Percentiles rank a stretch among this genome's conserved stretches.
Evolutionary conservation across 176 grass and related monocot genomes (phyloP).

Genomic region (Phoenix roebelenii): DNA sequence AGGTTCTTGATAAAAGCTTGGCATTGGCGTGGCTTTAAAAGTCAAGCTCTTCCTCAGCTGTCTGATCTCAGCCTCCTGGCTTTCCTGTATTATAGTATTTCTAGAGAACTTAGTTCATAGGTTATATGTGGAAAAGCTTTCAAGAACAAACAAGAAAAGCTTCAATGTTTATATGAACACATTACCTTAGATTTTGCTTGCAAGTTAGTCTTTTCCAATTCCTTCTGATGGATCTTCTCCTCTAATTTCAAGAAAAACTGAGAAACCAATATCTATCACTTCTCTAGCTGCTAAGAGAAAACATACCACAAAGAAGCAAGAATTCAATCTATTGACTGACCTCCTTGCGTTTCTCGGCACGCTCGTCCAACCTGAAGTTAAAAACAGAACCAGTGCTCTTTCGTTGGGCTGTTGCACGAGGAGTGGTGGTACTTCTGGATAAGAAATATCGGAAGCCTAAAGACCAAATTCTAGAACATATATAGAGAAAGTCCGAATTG

Average conservation of each 20-base stretch:
- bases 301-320: neutral
- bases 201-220: conserved; percentile 77
- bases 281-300: conserved; percentile 6
- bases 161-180: conserved; percentile 16
- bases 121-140: neutral
- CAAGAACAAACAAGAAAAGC: neutral
- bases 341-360: conserved; percentile 97
- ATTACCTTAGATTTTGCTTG: conserved; percentile 84
- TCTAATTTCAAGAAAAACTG: conserved; percentile 94
- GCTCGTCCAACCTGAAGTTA: conserved; percentile 73
- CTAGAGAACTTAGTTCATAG: neutral
- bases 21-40: conserved; percentile 91
- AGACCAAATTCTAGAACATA: conserved; percentile 3
- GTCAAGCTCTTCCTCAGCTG: conserved; percentile 85
- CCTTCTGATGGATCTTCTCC: conserved; percentile 81
- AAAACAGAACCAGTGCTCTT: conserved; percentile 50
- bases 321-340: conserved; percentile 24
- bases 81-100: conserved; percentile 44
- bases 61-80: conserved; percentile 94
- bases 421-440: conserved; percentile 53
- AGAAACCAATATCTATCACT: neutral
- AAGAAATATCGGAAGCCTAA: conserved; percentile 2
- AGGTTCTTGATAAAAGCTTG: conserved; percentile 92
- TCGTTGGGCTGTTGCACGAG: conserved; percentile 20
- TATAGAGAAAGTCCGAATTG: conserved; percentile 1